These are phyloP conservation scores for Fusarium veterinarium DNA, from an alignment of 2,329 filamentous ascomycete species.

Conservation along the genomic window DNA sequence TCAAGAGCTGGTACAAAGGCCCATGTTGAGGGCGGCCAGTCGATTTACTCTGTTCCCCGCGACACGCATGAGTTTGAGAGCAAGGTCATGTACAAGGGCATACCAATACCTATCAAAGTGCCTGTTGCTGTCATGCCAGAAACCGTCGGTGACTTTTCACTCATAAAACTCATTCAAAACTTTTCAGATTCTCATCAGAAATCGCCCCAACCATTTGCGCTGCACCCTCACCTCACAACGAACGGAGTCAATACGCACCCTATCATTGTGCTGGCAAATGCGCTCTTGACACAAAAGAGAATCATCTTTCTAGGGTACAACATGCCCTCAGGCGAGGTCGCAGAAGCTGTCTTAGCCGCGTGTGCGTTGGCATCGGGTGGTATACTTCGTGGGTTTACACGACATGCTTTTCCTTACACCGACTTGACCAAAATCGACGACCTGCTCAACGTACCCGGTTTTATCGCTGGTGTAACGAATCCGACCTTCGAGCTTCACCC, in stretches of 20 bases:
- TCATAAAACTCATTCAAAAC: slow-evolving; percentile 96
- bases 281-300: slow-evolving; percentile 93
- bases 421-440: slow-evolving; percentile 98
- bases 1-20: slow-evolving; percentile 72
- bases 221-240: slow-evolving; percentile 93
- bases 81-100: slow-evolving; percentile 93
- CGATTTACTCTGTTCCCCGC: slow-evolving; percentile 81
- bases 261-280: slow-evolving; percentile 94
- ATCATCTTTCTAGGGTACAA: slow-evolving; percentile 97
- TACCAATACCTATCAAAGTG: slow-evolving; percentile 96
- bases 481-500: slow-evolving; percentile 94
- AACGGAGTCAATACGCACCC: slow-evolving; percentile 91
- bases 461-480: slow-evolving; percentile 98
- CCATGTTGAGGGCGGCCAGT: slow-evolving; percentile 68
- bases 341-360: slow-evolving; percentile 96
- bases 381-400: slow-evolving; percentile 90
- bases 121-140: slow-evolving; percentile 94
- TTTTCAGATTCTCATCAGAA: slow-evolving; percentile 88
- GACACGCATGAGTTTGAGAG: slow-evolving; percentile 99
- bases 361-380: slow-evolving; percentile 94
- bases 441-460: slow-evolving; percentile 92
- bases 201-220: slow-evolving; percentile 82
- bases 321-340: slow-evolving; percentile 93
- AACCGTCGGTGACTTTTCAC: slow-evolving; percentile 95
- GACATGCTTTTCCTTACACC: slow-evolving; percentile 97